Evolutionary conservation across 345 rosid genomes (phyloP), one percentile per base, ranked within the genome.

Genomic region (Litchi chinensis): DNA sequence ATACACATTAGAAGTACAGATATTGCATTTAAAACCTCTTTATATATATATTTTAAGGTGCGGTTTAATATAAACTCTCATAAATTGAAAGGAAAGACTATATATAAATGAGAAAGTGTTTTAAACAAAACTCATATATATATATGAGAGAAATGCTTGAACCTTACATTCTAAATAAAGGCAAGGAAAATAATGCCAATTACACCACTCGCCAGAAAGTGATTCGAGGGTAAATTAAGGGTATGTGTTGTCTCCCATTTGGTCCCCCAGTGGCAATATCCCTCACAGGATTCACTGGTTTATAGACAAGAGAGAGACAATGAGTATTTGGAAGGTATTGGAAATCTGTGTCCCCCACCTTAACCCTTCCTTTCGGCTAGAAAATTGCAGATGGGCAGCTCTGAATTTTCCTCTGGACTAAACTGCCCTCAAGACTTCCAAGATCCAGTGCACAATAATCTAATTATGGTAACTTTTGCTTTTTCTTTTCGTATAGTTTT

Each of bases 191-290:
- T 32, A 3, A 32, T 28, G 32, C 32, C 37, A 32, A 32, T 3
- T 32, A 0, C 4, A 32, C 37, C 37, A 32, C 37, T 32, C 37
- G 4, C 37, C 4, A 2, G 37, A 3, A 3, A 32, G 3, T 0
- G 37, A 32, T 32, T 2, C 2, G 37, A 32, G 37, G 3, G 37
- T 54, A 54, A 54, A 54, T 54, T 15, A 54, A 54, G 59, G 59
- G 59, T 7, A 54, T 54, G 59, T 54, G 3, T 32, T 2, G 2
- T 32, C n/a, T 16, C 24, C 24, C 10, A 8, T 68, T 74, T 70
- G 85, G 86, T 82, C 88, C 88, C 87, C 87, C 81, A 2, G 5
- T 15, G 79, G 77, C 83, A 77, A 74, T 64, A 80, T 44, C n/a
- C 71, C n/a, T 76, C 74, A 64, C 62, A 68, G 73, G 76, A 67